A percentile compares a stretch with the other conserved stretches of the same genome.
Conservation (phyloP, 495 filamentous ascomycete species). For the Tuber microsphaerosporum region DNA sequence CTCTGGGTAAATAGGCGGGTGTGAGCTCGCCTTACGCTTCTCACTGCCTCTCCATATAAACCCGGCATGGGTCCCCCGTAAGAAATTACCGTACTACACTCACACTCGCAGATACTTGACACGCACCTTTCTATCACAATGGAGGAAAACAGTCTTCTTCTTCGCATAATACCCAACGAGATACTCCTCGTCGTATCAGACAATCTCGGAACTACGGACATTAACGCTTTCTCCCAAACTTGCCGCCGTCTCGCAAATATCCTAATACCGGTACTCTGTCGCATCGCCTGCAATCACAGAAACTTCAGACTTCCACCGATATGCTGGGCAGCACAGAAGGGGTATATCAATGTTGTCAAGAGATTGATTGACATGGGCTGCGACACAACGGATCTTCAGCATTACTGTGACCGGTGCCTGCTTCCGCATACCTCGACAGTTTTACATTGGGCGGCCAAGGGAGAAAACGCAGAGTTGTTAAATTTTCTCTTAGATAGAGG, state of each 20-base stretch:
- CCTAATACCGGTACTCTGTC: not conserved
- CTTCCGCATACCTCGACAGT: not conserved
- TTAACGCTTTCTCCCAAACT: not conserved
- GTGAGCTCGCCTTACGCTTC: not conserved
- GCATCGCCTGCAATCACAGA: constrained; percentile 1
- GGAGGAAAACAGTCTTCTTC: not conserved
- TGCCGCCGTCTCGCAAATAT: constrained; percentile 2
- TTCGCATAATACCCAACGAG: not conserved
- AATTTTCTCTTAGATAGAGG: not conserved
- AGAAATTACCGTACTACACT: not conserved
- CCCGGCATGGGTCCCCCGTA: not conserved
- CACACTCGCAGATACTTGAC: not conserved
- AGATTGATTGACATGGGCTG: not conserved
- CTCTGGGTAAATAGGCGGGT: not conserved
- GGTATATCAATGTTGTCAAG: not conserved
- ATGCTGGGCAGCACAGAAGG: constrained; percentile 1
- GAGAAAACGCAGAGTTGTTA: not conserved
- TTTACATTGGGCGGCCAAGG: not conserved
- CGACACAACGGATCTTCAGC: not conserved
- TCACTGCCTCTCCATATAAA: not conserved
- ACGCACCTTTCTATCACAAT: not conserved
- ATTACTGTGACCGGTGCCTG: not conserved
- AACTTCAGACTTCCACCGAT: not conserved
- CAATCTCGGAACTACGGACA: not conserved
- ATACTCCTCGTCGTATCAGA: not conserved